Conservation (phyloP, 257 asterid genomes). For the Plectranthus barbatus region DNA sequence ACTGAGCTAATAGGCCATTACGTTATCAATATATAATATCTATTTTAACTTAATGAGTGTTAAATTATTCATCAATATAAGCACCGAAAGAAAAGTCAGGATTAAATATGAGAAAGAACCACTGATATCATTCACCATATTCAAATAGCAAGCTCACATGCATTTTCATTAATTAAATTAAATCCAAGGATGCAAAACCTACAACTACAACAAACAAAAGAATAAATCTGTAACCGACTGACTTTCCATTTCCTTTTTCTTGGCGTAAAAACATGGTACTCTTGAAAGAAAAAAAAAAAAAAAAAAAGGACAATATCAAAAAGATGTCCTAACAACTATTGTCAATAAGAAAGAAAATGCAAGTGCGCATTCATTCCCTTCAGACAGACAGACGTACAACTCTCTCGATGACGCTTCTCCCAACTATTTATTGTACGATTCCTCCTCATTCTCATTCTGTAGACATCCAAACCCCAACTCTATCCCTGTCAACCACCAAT, state of each 20-base stretch:
- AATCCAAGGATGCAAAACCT: neutral
- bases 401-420: constrained; percentile 19
- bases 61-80: too few relatives aligned
- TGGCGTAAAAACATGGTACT: constrained; percentile 27
- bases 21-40: too few relatives aligned
- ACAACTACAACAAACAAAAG: constrained; percentile 7
- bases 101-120: too few relatives aligned
- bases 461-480: constrained; percentile 11
- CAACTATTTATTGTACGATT: constrained; percentile 29
- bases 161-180: too few relatives aligned
- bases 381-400: constrained; percentile 13
- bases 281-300: neutral
- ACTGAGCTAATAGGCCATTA: constrained; percentile 61
- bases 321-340: constrained; percentile 9
- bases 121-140: neutral
- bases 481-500: constrained; percentile 13
- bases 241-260: constrained; percentile 26
- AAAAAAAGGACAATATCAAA: constrained; percentile 11
- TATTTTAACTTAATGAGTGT: too few relatives aligned
- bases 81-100: too few relatives aligned
- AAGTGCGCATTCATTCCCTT: constrained; percentile 30
- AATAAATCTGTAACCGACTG: constrained; percentile 7
- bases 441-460: constrained; percentile 30
- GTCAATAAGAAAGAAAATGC: constrained; percentile 7
- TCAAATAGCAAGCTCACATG: too few relatives aligned